Base-by-base conservation (phyloP, 164 flowering plant genomes). In the Magnolia kwangsiensis region DNA sequence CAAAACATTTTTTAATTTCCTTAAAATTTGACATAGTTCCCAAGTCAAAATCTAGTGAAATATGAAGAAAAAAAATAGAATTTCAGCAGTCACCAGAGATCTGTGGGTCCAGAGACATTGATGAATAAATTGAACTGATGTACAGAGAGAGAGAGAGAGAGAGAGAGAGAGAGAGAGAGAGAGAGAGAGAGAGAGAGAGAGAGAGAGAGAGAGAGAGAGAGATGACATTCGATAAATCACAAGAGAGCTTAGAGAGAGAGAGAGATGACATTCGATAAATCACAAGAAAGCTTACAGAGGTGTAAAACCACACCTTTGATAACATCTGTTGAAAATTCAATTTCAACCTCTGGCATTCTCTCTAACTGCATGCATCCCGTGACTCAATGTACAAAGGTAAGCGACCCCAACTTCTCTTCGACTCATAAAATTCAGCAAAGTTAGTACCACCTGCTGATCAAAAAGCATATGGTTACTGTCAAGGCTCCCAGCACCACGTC, bases 361-460 rank as follows among this genome's bases (percentile, higher is more conserved):
- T 29, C 16, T 27, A 55, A 71, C 69, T 59, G n/a, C 73, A 50
- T 59, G 55, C 37, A 72, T 69, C 66, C 76, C n/a, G 50, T 51
- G 16, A 31, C 51, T 67, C 45, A 67, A 72, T 69, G 16, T 50
- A 76, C 51, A 69, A 69, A 19, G 27, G 71, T 51, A 50, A n/a
- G 27, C 21, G 71, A 51, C 14, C 29, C 51, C 75, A 64, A 50
- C 14, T 72, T 27, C 70, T 37, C 72, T 67, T 61, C 21, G 14
- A 75, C 72, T 66, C 14, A 21, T 55, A 72, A 79, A 79, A 29
- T 23, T 67, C n/a, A 50, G 71, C 51, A 59, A 61, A 67, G 75
- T 75, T 66, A 72, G 79, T 71, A 75, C 67, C 67, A 63, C 69
- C 27, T 55, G 45, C 74, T 37, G 31, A 68, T 68, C 29, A 31